Conservation (phyloP, 352 stramenopile genomes). For the Pythium catenulatum region DNA sequence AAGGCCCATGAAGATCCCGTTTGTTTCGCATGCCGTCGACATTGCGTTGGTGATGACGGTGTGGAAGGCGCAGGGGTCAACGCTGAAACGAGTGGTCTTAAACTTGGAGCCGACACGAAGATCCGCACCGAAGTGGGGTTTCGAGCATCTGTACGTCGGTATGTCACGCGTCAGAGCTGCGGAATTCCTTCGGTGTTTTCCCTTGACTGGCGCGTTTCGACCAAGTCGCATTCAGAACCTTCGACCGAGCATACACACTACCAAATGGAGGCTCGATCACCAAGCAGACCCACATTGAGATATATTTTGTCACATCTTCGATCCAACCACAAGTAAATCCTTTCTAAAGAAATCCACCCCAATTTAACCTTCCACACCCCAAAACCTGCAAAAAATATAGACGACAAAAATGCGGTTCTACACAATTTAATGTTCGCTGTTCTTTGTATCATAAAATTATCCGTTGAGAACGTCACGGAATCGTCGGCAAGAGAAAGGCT, state of each 20-base stretch:
- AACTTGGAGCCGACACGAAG: neutral
- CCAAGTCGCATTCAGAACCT: neutral
- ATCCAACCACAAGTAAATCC: no score
- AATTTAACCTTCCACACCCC: no score
- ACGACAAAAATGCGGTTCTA: neutral
- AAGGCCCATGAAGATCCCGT: neutral
- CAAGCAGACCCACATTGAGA: no score
- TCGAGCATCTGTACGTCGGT: neutral
- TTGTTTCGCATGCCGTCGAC: constrained; percentile 45
- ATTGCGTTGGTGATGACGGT: constrained; percentile 42
- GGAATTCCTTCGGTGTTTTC: neutral
- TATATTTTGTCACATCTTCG: no score
- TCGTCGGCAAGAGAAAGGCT: no score
- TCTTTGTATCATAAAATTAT: no score
- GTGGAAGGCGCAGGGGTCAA: constrained; percentile 54
- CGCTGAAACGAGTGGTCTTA: constrained; percentile 28
- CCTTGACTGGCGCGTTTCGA: neutral
- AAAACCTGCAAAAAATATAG: neutral
- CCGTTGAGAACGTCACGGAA: no score
- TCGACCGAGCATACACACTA: neutral
- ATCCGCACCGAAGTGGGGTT: neutral
- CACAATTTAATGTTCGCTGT: no score
- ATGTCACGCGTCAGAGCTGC: neutral
- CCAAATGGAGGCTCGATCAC: neutral
- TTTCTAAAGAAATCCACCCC: no score